Conservation (phyloP, 805 yeast species). For the Myxozyma lipomycoides region DNA sequence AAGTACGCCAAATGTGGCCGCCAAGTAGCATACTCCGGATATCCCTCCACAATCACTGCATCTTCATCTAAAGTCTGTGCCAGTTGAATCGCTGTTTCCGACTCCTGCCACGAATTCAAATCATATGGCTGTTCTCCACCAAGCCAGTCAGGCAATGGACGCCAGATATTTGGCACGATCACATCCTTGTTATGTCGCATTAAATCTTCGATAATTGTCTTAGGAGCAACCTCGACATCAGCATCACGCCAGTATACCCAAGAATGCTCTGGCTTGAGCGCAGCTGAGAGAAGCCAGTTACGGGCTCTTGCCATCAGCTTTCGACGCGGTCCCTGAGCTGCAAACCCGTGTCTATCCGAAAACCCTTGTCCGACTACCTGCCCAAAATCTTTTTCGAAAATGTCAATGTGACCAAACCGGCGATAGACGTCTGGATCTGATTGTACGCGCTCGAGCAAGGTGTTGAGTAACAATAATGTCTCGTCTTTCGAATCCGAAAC, state of each 20-base stretch:
- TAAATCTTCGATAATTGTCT: slow-evolving; percentile 79
- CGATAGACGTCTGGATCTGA: slow-evolving; percentile 54
- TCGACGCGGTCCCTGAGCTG: slow-evolving; percentile 92
- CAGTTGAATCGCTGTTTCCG: slow-evolving; percentile 57
- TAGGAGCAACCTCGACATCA: slow-evolving; percentile 88
- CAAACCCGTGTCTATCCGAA: slow-evolving; percentile 90
- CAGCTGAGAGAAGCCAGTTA: slow-evolving; percentile 85
- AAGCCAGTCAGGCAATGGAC: slow-evolving; percentile 90
- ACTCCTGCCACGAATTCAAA: slow-evolving; percentile 95
- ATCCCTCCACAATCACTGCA: slow-evolving; percentile 96
- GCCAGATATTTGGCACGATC: slow-evolving; percentile 96
- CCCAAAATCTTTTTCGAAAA: slow-evolving; percentile 86
- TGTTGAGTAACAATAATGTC: slow-evolving; percentile 66
- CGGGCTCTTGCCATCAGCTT: slow-evolving; percentile 94
- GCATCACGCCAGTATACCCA: slow-evolving; percentile 98
- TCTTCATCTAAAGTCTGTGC: slow-evolving; percentile 72
- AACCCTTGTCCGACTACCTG: slow-evolving; percentile 90
- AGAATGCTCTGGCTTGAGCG: slow-evolving; percentile 84
- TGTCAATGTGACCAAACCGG: slow-evolving; percentile 82
- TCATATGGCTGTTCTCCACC: slow-evolving; percentile 93
- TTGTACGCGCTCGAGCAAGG: slow-evolving; percentile 60
- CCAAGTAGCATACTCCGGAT: slow-evolving; percentile 97
- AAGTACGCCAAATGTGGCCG: slow-evolving; percentile 93
- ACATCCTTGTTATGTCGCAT: slow-evolving; percentile 91
- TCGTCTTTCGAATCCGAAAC: slow-evolving; percentile 89